Base-by-base conservation (phyloP, 169 alveolate species). In the Plasmodium falciparum region DNA sequence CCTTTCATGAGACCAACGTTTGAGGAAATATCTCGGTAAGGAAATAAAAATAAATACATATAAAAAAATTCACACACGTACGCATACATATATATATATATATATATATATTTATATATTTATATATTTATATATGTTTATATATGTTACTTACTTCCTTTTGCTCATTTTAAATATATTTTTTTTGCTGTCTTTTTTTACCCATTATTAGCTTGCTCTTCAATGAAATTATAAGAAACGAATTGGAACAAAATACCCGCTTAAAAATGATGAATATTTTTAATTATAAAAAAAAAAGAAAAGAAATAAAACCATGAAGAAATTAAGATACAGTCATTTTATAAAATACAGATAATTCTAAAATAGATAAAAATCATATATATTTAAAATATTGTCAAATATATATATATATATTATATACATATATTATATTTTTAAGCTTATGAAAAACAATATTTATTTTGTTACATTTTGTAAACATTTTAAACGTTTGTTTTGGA, bases 1-100 rank as follows among this genome's bases (percentile, higher is more conserved):
- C 89, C 89, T 2, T 76, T 76, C 26, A 76, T 76, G 89, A 66
- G 89, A 49, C 89, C 89, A 11, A 47, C 89, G 3, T 76, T 76
- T 26, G 69, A 43, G 2, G 89, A 76, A 0, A 76, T 76, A 22
- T n/a, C 61, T 22, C 8, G 49, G 89, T 76, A 3, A 26, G 50
- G 6, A 33, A 33, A 33, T 33, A 8, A 6, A 3, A 17, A n/a
- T 8, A 6, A 5, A 24, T 63, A 8, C 47, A 63, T 63, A 17
- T 24, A 54, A n/a, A 15, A 54, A 54, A 7, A 22, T 11, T n/a
- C 22, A 15, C 63, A 15, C 17, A 52, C 61, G 1, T 0, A 54
- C 7, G 13, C 17, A 33, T 7, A 54, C n/a, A 54, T 12, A 12
- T 54, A 15, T 54, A 54, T 15, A 54, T 15, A 54, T n/a, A n/a